Percentiles rank a stretch among this genome's conserved stretches.
phyloP scores from a whole-genome alignment of 2,329 filamentous ascomycete genomes.

The Arthrinium phaeospermum region DNA sequence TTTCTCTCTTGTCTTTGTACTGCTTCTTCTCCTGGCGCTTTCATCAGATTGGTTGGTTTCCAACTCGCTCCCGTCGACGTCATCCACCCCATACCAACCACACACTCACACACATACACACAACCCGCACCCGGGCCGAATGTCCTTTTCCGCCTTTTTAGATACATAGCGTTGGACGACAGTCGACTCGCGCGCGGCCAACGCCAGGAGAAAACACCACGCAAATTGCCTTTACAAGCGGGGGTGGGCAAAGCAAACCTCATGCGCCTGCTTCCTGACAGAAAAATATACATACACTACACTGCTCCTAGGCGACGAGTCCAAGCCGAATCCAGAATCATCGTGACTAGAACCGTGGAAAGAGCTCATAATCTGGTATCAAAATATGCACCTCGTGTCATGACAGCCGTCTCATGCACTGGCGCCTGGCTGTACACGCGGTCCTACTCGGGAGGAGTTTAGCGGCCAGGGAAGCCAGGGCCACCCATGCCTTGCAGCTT shows the following conservation, averaged over 20 bases:
- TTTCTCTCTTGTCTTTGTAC: background rate
- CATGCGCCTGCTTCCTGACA: slow-evolving; percentile 3
- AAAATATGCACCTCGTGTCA: slow-evolving; percentile 1
- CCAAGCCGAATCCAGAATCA: slow-evolving; percentile 6
- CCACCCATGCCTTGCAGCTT: slow-evolving; percentile 63
- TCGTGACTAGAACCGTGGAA: background rate
- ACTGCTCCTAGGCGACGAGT: slow-evolving; percentile 1
- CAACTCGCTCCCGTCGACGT: background rate
- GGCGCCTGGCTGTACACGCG: background rate
- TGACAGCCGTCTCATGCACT: background rate
- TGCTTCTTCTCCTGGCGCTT: slow-evolving; percentile 6
- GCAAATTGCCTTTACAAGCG: background rate
- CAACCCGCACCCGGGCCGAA: background rate
- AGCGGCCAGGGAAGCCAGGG: slow-evolving; percentile 19
- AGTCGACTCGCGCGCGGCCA: background rate
- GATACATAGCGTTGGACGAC: background rate
- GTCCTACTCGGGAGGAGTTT: background rate
- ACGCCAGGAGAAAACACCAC: slow-evolving; percentile 5
- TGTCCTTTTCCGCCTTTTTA: background rate
- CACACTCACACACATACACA: background rate
- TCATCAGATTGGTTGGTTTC: background rate
- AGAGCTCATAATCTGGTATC: slow-evolving; percentile 11
- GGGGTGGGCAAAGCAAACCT: slow-evolving; percentile 1
- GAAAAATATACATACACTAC: slow-evolving; percentile 18
- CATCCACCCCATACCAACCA: background rate